Conservation (phyloP, 2,329 filamentous ascomycete genomes). For the Pseudogymnoascus sp. region DNA sequence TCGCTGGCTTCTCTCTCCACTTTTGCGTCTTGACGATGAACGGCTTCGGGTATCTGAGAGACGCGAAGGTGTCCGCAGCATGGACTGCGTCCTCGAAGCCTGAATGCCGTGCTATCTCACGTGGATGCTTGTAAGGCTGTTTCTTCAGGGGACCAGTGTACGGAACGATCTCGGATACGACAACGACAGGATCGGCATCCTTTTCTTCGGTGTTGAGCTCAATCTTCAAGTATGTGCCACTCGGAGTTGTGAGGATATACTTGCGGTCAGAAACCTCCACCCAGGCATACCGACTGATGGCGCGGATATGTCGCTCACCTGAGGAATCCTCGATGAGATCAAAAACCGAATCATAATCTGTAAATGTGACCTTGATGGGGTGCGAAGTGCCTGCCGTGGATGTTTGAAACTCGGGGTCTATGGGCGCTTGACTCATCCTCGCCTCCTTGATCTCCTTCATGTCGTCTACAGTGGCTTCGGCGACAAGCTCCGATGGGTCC, state of each 20-base stretch:
- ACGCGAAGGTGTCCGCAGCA: constrained; percentile 76
- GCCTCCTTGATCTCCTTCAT: constrained; percentile 42
- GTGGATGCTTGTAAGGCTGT: constrained; percentile 60
- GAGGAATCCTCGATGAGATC: constrained; percentile 81
- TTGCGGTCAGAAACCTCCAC: constrained; percentile 65
- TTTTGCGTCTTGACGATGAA: constrained; percentile 59
- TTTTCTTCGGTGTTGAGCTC: constrained; percentile 34
- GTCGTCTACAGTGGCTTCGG: constrained; percentile 55
- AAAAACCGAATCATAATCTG: constrained; percentile 85
- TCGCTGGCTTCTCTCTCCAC: constrained; percentile 66
- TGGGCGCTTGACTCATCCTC: neutral
- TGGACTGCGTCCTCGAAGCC: constrained; percentile 72
- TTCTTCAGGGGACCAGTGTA: constrained; percentile 25
- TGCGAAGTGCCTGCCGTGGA: neutral
- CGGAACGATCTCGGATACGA: constrained; percentile 28
- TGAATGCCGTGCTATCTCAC: constrained; percentile 56
- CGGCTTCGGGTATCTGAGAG: constrained; percentile 54
- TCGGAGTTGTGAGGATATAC: constrained; percentile 63
- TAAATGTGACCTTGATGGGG: constrained; percentile 56
- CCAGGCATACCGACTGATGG: constrained; percentile 72
- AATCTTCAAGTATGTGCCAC: constrained; percentile 54
- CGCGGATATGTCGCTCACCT: constrained; percentile 70
- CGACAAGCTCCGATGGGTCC: constrained; percentile 71
- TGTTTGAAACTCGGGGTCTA: constrained; percentile 3
- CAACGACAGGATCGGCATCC: constrained; percentile 22